Percentiles rank a stretch among this genome's conserved stretches.
Evolutionary conservation across 352 stramenopile species (phyloP).

Genomic region (Porosira glacialis): DNA sequence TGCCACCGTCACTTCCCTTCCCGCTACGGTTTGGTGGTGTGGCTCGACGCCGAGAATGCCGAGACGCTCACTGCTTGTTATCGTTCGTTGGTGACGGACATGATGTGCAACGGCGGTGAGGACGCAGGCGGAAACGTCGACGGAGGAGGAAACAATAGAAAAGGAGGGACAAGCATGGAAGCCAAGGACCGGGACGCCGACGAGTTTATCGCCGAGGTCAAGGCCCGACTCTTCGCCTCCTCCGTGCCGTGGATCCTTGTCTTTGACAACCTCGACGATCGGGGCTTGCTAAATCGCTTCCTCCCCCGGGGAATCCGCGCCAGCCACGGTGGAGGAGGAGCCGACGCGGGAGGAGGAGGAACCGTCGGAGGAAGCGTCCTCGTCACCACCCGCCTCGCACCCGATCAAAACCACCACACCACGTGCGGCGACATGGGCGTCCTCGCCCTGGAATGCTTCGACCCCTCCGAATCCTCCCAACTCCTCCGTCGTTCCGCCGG

Average conservation of each 20-base stretch:
- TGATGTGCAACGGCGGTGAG: conserved; percentile 34
- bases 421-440: conserved; percentile 21
- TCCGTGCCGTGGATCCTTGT: conserved; percentile 65
- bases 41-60: conserved; percentile 57
- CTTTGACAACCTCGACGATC: conserved; percentile 74
- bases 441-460: conserved; percentile 54
- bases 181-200: no score
- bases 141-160: no score
- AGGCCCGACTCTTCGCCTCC: conserved; percentile 54
- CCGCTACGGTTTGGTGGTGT: conserved; percentile 66
- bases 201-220: conserved; percentile 57
- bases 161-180: no score
- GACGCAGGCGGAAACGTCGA: conserved; percentile 53
- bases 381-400: conserved; percentile 56
- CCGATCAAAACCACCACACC: conserved; percentile 30
- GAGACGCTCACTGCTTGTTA: conserved; percentile 61
- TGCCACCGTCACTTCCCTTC: conserved; percentile 65
- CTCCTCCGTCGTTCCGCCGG: conserved; percentile 53
- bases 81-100: conserved; percentile 55
- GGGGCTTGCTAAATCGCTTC: conserved; percentile 42
- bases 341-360: no score
- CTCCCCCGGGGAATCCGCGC: no score
- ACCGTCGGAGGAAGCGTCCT: no score
- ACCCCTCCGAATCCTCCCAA: conserved; percentile 49
- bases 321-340: no score